Evolutionary conservation across 257 asterid species (phyloP), one percentile per base, ranked within the genome.

Genomic region (Solanum boliviense): DNA sequence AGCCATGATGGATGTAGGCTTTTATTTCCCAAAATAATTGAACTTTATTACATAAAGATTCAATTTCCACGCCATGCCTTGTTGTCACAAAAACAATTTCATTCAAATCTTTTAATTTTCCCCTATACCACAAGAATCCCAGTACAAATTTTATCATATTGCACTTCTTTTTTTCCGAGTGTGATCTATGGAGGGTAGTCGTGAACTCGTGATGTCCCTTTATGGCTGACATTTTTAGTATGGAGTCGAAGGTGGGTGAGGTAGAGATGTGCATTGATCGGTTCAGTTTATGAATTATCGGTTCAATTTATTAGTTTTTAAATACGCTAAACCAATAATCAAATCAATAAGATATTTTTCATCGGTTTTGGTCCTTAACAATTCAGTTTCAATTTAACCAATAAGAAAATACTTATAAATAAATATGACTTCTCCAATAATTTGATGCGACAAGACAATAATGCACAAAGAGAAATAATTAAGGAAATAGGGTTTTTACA

Each of bases 331-430:
- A 52, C 2, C 1, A 44, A 44, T 13, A 44, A 44, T 44, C 2
- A 44, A 44, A 44, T 13, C 0, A 16, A 5, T 52, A 5, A 52
- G 60, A 16, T 52, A 52, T 52, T 52, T 52, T 52, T 52, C 39
- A 52, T 52, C 0, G 0, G 2, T 16, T 52, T 52, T 52, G 62
- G 1, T 16, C 0, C 0, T 16, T 52, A 16, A 52, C 0, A 0
- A 0, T 52, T 52, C 62, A 16, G 23, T 16, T 52, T 52, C 62
- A 0, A 52, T 52, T 16, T 52, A 52, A 16, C 23, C 0, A 6
- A 52, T 46, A 52, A 52, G 21, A 52, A 52, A 16, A 52, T 16
- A 52, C 62, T 52, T 16, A 52, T 52, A 52, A 52, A 52, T 0
- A 52, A 52, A 16, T 2, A 1, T 52, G 23, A 16, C 0, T 52